phyloP scores from a whole-genome alignment of 768 basidiomycete species.

The Boletus patriciae region DNA sequence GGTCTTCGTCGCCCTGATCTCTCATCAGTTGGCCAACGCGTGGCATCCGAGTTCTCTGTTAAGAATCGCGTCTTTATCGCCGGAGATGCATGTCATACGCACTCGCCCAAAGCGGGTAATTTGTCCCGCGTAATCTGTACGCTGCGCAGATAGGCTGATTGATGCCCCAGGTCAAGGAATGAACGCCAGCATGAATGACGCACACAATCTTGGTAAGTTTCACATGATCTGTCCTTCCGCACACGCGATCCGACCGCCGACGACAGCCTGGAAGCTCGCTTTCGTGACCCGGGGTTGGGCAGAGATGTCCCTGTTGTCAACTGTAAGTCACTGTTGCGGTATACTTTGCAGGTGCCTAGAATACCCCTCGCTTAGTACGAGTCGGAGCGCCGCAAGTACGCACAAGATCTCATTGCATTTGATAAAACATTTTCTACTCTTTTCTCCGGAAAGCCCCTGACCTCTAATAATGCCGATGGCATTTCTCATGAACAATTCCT shows the following conservation, averaged over 20 bases:
- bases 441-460: constrained; percentile 54
- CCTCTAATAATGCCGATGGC: constrained; percentile 38
- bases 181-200: constrained; percentile 56
- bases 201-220: constrained; percentile 47
- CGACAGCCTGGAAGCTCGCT: constrained; percentile 52
- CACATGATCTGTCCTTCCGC: not conserved
- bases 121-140: not conserved
- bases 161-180: constrained; percentile 47
- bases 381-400: constrained; percentile 52
- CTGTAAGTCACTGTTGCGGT: constrained; percentile 32
- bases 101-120: constrained; percentile 44
- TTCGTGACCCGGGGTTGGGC: constrained; percentile 51
- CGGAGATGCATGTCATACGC: constrained; percentile 51
- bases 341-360: not conserved
- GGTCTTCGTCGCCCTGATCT: not conserved
- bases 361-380: constrained; percentile 41
- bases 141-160: constrained; percentile 7
- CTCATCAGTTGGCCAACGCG: constrained; percentile 51
- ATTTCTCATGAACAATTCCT: constrained; percentile 46
- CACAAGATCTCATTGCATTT: constrained; percentile 54
- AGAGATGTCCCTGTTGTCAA: constrained; percentile 44
- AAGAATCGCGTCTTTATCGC: constrained; percentile 55
- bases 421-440: constrained; percentile 52
- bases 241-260: not conserved
- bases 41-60: constrained; percentile 50